These are phyloP conservation scores for Streptanthus diversifolius DNA, from an alignment of 345 rosid species.

Conservation along the genomic window DNA sequence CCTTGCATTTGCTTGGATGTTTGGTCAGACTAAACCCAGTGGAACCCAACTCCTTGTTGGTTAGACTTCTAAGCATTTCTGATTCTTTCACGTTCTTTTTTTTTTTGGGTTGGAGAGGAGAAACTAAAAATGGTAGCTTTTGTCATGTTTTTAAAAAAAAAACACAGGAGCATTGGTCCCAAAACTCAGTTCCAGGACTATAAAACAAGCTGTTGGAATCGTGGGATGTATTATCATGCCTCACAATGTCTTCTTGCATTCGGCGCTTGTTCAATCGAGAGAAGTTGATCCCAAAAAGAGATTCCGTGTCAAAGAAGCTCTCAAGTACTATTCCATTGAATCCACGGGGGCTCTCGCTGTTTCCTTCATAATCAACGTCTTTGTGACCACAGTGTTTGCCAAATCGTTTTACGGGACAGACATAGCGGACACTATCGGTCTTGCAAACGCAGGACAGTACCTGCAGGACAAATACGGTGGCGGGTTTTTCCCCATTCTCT, in stretches of 20 bases:
- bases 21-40: slow-evolving; percentile 76
- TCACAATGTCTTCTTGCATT: slow-evolving; percentile 93
- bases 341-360: slow-evolving; percentile 65
- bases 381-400: slow-evolving; percentile 87
- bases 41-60: slow-evolving; percentile 74
- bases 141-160: not conserved
- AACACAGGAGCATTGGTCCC: slow-evolving; percentile 67
- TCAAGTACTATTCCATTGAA: slow-evolving; percentile 82
- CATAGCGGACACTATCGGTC: slow-evolving; percentile 71
- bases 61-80: slow-evolving; percentile 17
- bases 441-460: slow-evolving; percentile 86
- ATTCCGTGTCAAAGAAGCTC: slow-evolving; percentile 81
- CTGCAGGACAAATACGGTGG: slow-evolving; percentile 88
- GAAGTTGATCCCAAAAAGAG: slow-evolving; percentile 63
- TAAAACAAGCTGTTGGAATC: slow-evolving; percentile 85
- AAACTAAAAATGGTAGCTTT: not conserved
- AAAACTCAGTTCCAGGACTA: slow-evolving; percentile 81
- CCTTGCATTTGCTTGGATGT: slow-evolving; percentile 94
- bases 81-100: not conserved
- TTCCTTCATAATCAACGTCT: slow-evolving; percentile 86
- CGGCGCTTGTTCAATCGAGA: slow-evolving; percentile 93
- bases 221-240: slow-evolving; percentile 99
- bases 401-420: slow-evolving; percentile 80
- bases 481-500: slow-evolving; percentile 81
- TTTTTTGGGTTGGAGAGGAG: not conserved